Evolutionary conservation across 2,329 filamentous ascomycete species (phyloP).

Genomic region (Helotiales sp.): DNA sequence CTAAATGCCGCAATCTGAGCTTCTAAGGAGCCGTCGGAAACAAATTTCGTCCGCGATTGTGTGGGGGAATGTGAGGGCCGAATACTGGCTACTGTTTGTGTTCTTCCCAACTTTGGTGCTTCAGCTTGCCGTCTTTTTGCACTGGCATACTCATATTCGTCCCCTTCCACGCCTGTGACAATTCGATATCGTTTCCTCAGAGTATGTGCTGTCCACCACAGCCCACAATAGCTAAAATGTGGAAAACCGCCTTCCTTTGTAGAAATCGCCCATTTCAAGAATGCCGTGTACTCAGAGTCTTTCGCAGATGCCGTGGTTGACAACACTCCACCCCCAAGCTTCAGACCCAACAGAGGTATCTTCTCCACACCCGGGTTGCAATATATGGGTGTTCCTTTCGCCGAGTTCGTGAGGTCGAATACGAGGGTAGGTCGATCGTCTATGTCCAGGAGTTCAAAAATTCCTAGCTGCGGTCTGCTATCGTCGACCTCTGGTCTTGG

Average conservation of each 20-base stretch:
- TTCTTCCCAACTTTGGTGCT: background rate
- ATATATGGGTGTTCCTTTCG: constrained; percentile 26
- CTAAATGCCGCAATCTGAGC: constrained; percentile 24
- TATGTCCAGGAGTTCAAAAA: constrained; percentile 33
- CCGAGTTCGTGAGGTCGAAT: constrained; percentile 27
- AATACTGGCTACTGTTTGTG: constrained; percentile 15
- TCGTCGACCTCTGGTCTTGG: background rate
- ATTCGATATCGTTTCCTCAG: constrained; percentile 34
- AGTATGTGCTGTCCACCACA: constrained; percentile 33
- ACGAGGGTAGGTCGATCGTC: constrained; percentile 35
- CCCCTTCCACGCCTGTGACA: constrained; percentile 26
- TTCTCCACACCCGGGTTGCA: constrained; percentile 27
- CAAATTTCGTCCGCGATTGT: background rate
- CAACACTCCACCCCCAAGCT: constrained; percentile 11
- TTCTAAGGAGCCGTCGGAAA: constrained; percentile 17
- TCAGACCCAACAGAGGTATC: constrained; percentile 15
- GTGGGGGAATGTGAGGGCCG: constrained; percentile 3
- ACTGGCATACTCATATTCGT: constrained; percentile 8
- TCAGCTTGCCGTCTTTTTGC: constrained; percentile 17
- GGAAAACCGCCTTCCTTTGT: constrained; percentile 2
- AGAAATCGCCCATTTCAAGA: constrained; percentile 31
- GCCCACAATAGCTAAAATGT: constrained; percentile 24
- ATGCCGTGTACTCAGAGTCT: constrained; percentile 17
- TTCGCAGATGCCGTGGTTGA: background rate
- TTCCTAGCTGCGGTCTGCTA: constrained; percentile 17